phyloP scores from a whole-genome alignment of 495 filamentous ascomycete species.

The Chaetomium tenue region DNA sequence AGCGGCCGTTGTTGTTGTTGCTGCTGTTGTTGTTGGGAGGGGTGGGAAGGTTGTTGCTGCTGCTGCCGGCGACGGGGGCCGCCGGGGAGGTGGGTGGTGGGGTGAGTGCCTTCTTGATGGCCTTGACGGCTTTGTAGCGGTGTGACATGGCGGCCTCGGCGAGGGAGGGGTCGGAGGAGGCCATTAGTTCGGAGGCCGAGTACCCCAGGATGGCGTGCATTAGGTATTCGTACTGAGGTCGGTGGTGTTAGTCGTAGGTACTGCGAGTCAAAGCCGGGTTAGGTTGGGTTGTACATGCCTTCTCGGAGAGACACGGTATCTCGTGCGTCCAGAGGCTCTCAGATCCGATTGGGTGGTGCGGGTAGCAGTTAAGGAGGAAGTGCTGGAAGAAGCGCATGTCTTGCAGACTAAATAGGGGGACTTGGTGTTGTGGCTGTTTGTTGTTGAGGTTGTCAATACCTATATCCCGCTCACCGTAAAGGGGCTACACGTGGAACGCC shows the following conservation, averaged over 20 bases:
- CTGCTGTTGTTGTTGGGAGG: not conserved
- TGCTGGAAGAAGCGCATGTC: slow-evolving; percentile 66
- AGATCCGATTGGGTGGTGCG: slow-evolving; percentile 58
- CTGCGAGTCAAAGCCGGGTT: not conserved
- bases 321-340: slow-evolving; percentile 59
- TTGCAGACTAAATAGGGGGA: slow-evolving; percentile 52
- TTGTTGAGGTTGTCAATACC: slow-evolving; percentile 12
- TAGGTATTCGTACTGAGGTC: slow-evolving; percentile 48
- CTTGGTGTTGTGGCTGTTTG: slow-evolving; percentile 42
- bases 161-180: slow-evolving; percentile 29
- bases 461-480: too few species aligned
- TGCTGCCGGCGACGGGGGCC: not conserved
- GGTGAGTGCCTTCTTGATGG: slow-evolving; percentile 49
- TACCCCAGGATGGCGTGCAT: slow-evolving; percentile 62
- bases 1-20: not conserved
- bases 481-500: not conserved
- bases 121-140: slow-evolving; percentile 56
- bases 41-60: too few species aligned
- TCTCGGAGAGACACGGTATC: slow-evolving; percentile 56
- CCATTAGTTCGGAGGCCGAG: slow-evolving; percentile 54
- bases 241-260: not conserved
- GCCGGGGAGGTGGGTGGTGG: not conserved
- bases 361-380: slow-evolving; percentile 56
- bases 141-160: slow-evolving; percentile 49
- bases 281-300: slow-evolving; percentile 37